These are phyloP conservation scores for Colletotrichum falcatum DNA, from an alignment of 2,329 filamentous ascomycete species.

Conservation along the genomic window DNA sequence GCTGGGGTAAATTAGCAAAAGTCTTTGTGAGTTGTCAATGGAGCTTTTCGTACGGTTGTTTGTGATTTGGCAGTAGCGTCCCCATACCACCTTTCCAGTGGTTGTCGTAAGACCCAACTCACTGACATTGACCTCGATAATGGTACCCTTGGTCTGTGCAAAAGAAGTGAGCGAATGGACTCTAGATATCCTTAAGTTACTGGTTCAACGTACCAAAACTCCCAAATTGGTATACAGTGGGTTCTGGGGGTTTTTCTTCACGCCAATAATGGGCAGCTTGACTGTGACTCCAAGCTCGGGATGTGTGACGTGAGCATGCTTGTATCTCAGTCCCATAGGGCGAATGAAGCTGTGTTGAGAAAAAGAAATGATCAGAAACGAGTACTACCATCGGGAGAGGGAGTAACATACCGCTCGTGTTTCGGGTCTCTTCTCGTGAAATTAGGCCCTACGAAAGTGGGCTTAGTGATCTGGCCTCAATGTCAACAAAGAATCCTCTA, in stretches of 20 bases:
- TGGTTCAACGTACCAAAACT: slow-evolving; percentile 84
- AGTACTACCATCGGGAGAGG: background rate
- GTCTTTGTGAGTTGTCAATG: background rate
- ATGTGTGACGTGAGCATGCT: slow-evolving; percentile 70
- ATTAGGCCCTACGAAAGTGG: slow-evolving; percentile 90
- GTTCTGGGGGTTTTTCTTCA: slow-evolving; percentile 79
- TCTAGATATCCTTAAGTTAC: background rate
- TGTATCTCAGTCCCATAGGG: slow-evolving; percentile 62
- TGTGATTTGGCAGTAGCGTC: slow-evolving; percentile 80
- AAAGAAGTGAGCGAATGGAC: background rate
- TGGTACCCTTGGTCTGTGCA: slow-evolving; percentile 2
- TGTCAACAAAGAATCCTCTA: background rate
- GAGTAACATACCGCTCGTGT: slow-evolving; percentile 59
- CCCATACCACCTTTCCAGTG: slow-evolving; percentile 94
- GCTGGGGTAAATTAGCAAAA: slow-evolving; percentile 54
- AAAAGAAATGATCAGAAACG: background rate
- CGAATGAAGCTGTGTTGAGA: slow-evolving; percentile 56
- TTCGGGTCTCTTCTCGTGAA: slow-evolving; percentile 92
- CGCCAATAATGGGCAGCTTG: slow-evolving; percentile 75
- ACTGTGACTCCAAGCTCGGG: slow-evolving; percentile 80
- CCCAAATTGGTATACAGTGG: slow-evolving; percentile 93
- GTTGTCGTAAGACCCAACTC: slow-evolving; percentile 93
- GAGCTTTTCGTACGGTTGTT: slow-evolving; percentile 19
- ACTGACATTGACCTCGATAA: slow-evolving; percentile 88
- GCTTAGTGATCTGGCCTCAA: slow-evolving; percentile 70